A percentile compares a stretch with the other conserved stretches of the same genome.
Evolutionary conservation across 176 grass and related monocot genomes (phyloP).

Genomic region (Cenchrus americanus): DNA sequence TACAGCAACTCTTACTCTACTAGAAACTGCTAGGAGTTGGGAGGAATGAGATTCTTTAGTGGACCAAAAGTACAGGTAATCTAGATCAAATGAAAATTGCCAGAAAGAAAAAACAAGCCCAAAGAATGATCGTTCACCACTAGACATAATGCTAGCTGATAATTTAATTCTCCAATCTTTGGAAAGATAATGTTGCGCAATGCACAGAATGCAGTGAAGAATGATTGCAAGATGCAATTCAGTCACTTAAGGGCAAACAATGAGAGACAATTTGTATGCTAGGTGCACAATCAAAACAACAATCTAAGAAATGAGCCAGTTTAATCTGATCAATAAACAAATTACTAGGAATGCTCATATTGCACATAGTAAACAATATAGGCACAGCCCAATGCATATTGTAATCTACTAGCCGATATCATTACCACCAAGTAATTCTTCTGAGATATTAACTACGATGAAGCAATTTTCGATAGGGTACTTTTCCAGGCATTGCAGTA

Average conservation of each 20-base stretch:
- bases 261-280: not conserved
- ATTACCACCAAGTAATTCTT: slow-evolving; percentile 14
- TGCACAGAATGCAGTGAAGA: not conserved
- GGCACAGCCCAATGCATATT: not conserved
- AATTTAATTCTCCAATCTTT: slow-evolving; percentile 1
- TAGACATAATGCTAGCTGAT: not conserved
- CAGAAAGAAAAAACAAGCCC: not conserved
- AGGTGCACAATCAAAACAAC: not conserved
- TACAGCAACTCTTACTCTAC: slow-evolving; percentile 96
- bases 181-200: slow-evolving; percentile 16
- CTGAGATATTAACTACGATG: not conserved
- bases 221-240: not conserved
- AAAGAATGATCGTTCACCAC: slow-evolving; percentile 1
- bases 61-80: not conserved
- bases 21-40: slow-evolving; percentile 65
- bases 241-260: not conserved
- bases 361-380: not conserved
- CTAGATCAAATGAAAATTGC: slow-evolving; percentile 25
- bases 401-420: not conserved
- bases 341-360: slow-evolving; percentile 9
- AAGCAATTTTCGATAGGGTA: not conserved
- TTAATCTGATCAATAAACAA: not conserved
- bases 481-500: not conserved
- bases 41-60: slow-evolving; percentile 20
- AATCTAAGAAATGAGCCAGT: not conserved